These are phyloP conservation scores for Ustilago crameri DNA, from an alignment of 1,284 basidiomycete genomes.

Conservation along the genomic window DNA sequence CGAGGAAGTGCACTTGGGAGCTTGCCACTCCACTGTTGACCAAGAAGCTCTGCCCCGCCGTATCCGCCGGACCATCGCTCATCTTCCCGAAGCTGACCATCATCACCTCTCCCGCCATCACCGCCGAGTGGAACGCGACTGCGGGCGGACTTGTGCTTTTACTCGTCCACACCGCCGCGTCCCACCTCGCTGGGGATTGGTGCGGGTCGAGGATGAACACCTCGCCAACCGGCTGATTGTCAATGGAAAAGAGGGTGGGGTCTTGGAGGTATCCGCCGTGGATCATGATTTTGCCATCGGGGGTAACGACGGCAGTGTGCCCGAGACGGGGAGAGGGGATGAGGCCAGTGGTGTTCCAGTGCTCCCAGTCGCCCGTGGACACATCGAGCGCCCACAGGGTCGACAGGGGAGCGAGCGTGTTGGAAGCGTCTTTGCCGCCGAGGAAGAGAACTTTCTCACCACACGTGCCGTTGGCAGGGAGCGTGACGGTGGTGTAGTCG, in stretches of 20 bases:
- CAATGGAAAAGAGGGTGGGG: conserved; percentile 13
- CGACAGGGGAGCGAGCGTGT: conserved; percentile 45
- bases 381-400: conserved; percentile 61
- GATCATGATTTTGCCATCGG: conserved; percentile 62
- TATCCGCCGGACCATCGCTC: conserved; percentile 5
- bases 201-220: conserved; percentile 56
- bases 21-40: not conserved
- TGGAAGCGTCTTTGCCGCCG: conserved; percentile 63
- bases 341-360: conserved; percentile 47
- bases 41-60: conserved; percentile 20
- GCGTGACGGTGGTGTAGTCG: conserved; percentile 56
- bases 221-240: conserved; percentile 51
- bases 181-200: conserved; percentile 53
- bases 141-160: conserved; percentile 39
- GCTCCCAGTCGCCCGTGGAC: conserved; percentile 51
- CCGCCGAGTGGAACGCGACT: conserved; percentile 66
- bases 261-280: conserved; percentile 64
- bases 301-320: conserved; percentile 57
- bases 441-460: conserved; percentile 55
- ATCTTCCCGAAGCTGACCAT: conserved; percentile 64
- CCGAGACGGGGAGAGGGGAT: conserved; percentile 65
- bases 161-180: conserved; percentile 22
- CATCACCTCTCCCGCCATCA: conserved; percentile 57
- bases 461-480: conserved; percentile 28
- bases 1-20: conserved; percentile 19